Conservation (phyloP, 768 basidiomycete species). For the Russula foetens region DNA sequence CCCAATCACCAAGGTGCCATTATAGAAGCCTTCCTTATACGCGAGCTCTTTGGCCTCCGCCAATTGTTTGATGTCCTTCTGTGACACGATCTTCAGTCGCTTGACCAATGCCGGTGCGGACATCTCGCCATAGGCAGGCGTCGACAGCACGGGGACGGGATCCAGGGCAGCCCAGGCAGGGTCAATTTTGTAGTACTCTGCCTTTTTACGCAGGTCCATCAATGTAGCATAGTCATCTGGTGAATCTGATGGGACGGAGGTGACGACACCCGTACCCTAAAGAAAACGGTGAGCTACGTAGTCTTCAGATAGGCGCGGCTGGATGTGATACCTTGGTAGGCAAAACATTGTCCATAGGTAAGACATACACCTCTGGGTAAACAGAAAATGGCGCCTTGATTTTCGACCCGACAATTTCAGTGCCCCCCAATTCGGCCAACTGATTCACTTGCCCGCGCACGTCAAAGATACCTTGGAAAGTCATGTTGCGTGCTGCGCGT, state of each 20-base stretch:
- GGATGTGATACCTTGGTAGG: slow-evolving; percentile 89
- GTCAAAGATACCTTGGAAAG: slow-evolving; percentile 81
- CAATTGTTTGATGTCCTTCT: slow-evolving; percentile 88
- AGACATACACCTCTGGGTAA: slow-evolving; percentile 81
- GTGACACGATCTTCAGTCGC: slow-evolving; percentile 89
- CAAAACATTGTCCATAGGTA: slow-evolving; percentile 98
- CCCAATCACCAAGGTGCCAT: slow-evolving; percentile 84
- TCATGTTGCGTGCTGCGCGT: slow-evolving; percentile 95
- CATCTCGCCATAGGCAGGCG: slow-evolving; percentile 89
- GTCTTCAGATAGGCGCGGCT: slow-evolving; percentile 9
- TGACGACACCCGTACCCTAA: slow-evolving; percentile 95
- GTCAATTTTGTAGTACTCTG: slow-evolving; percentile 93
- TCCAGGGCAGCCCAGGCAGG: slow-evolving; percentile 80
- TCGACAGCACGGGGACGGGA: slow-evolving; percentile 80
- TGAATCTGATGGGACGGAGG: slow-evolving; percentile 96
- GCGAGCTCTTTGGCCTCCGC: slow-evolving; percentile 96
- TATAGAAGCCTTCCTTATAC: slow-evolving; percentile 98
- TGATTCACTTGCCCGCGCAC: slow-evolving; percentile 65
- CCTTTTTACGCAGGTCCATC: slow-evolving; percentile 89
- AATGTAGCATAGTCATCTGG: slow-evolving; percentile 93
- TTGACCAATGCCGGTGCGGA: slow-evolving; percentile 78
- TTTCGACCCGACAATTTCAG: slow-evolving; percentile 77
- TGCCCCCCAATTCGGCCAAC: slow-evolving; percentile 70
- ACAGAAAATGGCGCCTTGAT: slow-evolving; percentile 82
- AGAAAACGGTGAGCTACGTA: slow-evolving; percentile 3